These are phyloP conservation scores for Pseudocercospora eumusae DNA, from an alignment of 2,329 filamentous ascomycete genomes.

Conservation along the genomic window DNA sequence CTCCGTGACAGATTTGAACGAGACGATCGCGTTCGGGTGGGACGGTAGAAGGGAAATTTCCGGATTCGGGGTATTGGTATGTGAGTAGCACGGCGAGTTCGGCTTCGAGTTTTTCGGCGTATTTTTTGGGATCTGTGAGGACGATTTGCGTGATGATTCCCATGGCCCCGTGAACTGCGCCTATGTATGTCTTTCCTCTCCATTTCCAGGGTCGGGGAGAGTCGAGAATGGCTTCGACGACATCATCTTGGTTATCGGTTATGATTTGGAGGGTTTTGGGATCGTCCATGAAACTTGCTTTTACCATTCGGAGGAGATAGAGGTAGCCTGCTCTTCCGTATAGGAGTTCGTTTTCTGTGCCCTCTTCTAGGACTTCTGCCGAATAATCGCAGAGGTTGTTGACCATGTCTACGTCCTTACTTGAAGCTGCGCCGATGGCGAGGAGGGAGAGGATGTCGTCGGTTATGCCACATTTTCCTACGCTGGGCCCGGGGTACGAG, in stretches of 20 bases:
- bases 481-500: constrained; percentile 49
- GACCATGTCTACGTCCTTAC: constrained; percentile 53
- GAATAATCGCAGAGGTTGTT: constrained; percentile 54
- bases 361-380: constrained; percentile 49
- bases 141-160: constrained; percentile 72
- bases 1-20: constrained; percentile 69
- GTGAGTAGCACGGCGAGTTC: constrained; percentile 59
- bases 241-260: constrained; percentile 55
- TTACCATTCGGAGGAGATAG: constrained; percentile 66
- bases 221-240: constrained; percentile 62
- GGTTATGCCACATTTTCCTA: constrained; percentile 52
- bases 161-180: constrained; percentile 67
- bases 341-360: constrained; percentile 62
- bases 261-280: constrained; percentile 54
- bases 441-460: constrained; percentile 55
- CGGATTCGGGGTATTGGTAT: constrained; percentile 58
- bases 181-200: constrained; percentile 64
- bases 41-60: constrained; percentile 64
- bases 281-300: constrained; percentile 56
- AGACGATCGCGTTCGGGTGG: constrained; percentile 53
- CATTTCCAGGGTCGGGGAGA: constrained; percentile 62
- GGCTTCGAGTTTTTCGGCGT: constrained; percentile 56
- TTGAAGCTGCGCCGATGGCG: constrained; percentile 53
- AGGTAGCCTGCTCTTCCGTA: constrained; percentile 69
- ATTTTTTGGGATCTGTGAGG: constrained; percentile 56